Percentiles rank a stretch among this genome's conserved stretches.
Evolutionary conservation across 2,329 filamentous ascomycete species (phyloP).

Genomic region (Trichoderma breve): DNA sequence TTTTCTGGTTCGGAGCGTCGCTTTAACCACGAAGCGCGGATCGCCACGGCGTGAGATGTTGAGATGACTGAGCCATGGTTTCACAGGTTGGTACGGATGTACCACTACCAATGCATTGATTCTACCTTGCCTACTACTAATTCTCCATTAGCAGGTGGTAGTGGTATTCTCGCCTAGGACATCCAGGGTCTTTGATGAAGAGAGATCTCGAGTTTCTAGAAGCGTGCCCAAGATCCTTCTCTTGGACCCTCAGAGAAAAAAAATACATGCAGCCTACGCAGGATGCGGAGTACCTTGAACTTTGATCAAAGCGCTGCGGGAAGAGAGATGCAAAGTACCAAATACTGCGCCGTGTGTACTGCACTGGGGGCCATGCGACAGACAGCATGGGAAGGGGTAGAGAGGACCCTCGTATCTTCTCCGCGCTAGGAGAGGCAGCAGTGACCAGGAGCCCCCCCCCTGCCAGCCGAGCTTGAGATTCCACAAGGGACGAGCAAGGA

Average conservation of each 20-base stretch:
- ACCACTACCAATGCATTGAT: neutral
- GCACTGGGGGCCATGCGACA: neutral
- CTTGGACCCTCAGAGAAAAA: neutral
- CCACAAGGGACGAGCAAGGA: conserved; percentile 24
- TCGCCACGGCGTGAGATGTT: neutral
- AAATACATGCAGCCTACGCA: neutral
- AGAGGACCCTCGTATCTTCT: conserved; percentile 8
- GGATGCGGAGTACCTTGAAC: neutral
- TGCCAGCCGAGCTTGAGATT: neutral
- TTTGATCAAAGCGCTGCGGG: neutral
- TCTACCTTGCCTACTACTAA: neutral
- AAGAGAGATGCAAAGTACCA: neutral
- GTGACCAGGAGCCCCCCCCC: conserved; percentile 3
- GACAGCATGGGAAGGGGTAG: conserved; percentile 2
- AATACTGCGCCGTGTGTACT: neutral
- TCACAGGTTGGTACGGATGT: neutral
- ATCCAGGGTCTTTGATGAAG: conserved; percentile 1
- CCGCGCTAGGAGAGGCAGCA: neutral
- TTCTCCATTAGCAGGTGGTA: neutral
- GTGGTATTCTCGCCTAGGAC: neutral
- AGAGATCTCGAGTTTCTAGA: conserved; percentile 10
- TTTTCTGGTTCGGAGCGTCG: neutral
- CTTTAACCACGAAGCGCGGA: neutral
- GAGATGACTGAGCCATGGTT: neutral
- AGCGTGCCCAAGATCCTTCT: neutral